These are phyloP conservation scores for Anisodus tanguticus DNA, from an alignment of 257 asterid species.

Conservation along the genomic window DNA sequence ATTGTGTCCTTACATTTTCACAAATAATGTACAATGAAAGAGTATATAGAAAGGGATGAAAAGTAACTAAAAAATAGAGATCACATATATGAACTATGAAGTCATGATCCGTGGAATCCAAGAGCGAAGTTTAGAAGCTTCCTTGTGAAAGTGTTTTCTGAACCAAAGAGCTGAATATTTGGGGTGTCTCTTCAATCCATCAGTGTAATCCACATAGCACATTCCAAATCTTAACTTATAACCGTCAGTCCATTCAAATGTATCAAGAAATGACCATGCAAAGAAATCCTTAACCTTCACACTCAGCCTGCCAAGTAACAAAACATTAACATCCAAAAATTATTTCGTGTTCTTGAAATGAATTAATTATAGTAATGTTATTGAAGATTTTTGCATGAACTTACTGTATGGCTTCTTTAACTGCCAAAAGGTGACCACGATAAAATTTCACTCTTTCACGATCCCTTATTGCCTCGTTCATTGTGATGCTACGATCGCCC, in stretches of 20 bases:
- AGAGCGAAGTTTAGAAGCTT: neutral
- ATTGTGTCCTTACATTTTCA: too few species aligned
- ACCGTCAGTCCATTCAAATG: conserved; percentile 43
- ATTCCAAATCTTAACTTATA: conserved; percentile 47
- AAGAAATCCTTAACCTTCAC: conserved; percentile 54
- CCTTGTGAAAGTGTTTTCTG: conserved; percentile 12
- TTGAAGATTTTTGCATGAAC: neutral
- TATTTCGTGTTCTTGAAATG: neutral
- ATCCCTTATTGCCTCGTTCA: conserved; percentile 35
- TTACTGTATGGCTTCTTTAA: conserved; percentile 45
- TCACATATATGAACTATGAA: neutral
- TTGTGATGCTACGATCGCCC: conserved; percentile 32
- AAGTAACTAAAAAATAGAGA: neutral
- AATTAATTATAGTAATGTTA: neutral
- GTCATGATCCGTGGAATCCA: neutral
- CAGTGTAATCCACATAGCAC: conserved; percentile 42
- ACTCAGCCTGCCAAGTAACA: conserved; percentile 41
- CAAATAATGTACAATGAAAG: too few species aligned
- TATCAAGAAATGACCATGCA: conserved; percentile 51
- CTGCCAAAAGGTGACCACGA: conserved; percentile 47
- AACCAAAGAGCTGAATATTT: conserved; percentile 56
- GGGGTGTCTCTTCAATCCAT: conserved; percentile 36
- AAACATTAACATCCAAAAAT: neutral
- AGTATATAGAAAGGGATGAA: neutral
- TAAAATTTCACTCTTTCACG: conserved; percentile 38